A percentile compares a stretch with the other conserved stretches of the same genome.
These are phyloP conservation scores for Suhomyces atakaporum DNA, from an alignment of 1,139 yeast species.

Conservation along the genomic window DNA sequence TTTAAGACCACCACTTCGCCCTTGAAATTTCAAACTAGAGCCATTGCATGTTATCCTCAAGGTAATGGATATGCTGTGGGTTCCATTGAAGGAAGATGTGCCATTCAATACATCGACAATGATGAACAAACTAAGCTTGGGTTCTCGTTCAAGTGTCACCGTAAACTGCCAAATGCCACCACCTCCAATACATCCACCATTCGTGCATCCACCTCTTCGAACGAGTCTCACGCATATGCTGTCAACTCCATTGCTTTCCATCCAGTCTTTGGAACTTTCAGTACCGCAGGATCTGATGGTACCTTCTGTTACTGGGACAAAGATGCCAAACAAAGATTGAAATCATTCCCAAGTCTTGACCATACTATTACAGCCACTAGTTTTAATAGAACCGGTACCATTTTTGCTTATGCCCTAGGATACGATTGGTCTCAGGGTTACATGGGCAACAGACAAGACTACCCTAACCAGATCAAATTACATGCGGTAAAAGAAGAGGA, in stretches of 20 bases:
- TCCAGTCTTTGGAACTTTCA: slow-evolving; percentile 87
- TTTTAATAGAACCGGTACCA: slow-evolving; percentile 80
- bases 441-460: slow-evolving; percentile 71
- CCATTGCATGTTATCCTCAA: slow-evolving; percentile 79
- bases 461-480: slow-evolving; percentile 73
- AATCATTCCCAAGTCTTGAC: slow-evolving; percentile 73
- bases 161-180: slow-evolving; percentile 47
- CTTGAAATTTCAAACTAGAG: slow-evolving; percentile 85
- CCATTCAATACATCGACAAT: slow-evolving; percentile 91
- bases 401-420: slow-evolving; percentile 89
- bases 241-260: slow-evolving; percentile 84
- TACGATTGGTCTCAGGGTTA: slow-evolving; percentile 96
- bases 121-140: slow-evolving; percentile 69
- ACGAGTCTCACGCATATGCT: slow-evolving; percentile 64
- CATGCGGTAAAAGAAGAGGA: slow-evolving; percentile 88
- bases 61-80: slow-evolving; percentile 95
- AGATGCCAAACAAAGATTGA: slow-evolving; percentile 85
- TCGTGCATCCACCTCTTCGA: slow-evolving; percentile 22
- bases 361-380: slow-evolving; percentile 76
- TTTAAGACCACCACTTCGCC: slow-evolving; percentile 80
- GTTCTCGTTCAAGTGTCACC: slow-evolving; percentile 93
- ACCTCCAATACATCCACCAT: slow-evolving; percentile 34
- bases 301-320: slow-evolving; percentile 96
- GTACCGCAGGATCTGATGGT: slow-evolving; percentile 96
- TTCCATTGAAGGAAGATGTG: slow-evolving; percentile 94